Evolutionary conservation across 129 eudicot genomes (phyloP), one percentile per base, ranked within the genome.

Genomic region (Erigeron canadensis): DNA sequence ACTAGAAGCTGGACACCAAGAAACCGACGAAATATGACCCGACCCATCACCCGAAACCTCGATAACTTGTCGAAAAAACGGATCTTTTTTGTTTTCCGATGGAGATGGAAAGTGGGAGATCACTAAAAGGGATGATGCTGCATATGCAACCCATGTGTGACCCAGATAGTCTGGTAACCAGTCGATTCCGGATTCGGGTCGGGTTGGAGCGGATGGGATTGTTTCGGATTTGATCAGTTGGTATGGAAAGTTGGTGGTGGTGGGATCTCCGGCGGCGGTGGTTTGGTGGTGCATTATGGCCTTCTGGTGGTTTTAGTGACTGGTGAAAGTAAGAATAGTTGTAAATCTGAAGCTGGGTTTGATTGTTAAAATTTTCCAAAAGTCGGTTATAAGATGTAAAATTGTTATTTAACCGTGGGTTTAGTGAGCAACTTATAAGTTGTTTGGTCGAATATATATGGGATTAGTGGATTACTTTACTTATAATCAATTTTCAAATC

Each of bases 71-170:
- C 86, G 93, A 72, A 77, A 87, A 63, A 84, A 22, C 6, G 99
- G 91, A 45, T 89, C 89, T 40, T 74, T 84, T 28, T 83, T 63
- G 12, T 77, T 64, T 37, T 76, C 64, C 6, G 84, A 66, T 42
- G 95, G 91, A 17, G 87, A 83, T 7, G 96, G 96, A 19, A 90
- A 75, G 78, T 94, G 96, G 65, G 97, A 87, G 77, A 94, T 90
- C 72, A 94, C 97, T 16, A 90, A 77, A 67, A 94, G 99, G 61
- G 99, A 87, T 5, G 90, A 78, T 19, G 97, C 93, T 44, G 91
- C 96, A 69, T 94, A 94, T n/a, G 99, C 99, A 67, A 94, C 70
- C 99, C 99, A 94, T 63, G 99, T 81, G 86, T 86, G 83, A 2
- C 93, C 91, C 63, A 84, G 78, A 80, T 90, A 94, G 65, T 94